Conservation (phyloP, 371 early-diverging fungal genomes). For the Choanephora cucurbitarum region DNA sequence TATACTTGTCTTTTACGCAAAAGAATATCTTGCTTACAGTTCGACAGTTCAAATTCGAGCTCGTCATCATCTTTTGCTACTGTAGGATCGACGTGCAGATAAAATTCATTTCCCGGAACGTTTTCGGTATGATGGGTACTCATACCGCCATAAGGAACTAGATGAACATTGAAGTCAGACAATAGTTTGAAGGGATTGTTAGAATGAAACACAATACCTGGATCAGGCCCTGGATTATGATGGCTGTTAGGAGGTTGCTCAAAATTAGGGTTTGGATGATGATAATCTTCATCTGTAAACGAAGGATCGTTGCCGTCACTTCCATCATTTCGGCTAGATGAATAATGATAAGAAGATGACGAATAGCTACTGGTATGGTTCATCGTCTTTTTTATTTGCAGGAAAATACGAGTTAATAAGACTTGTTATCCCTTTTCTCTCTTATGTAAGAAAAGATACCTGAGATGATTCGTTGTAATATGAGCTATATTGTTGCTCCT, state of each 20-base stretch:
- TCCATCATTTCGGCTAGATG: background rate
- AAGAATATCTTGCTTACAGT: constrained; percentile 62
- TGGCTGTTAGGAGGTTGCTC: constrained; percentile 31
- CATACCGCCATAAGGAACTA: constrained; percentile 32
- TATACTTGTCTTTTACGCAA: too few relatives aligned
- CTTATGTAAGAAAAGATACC: constrained; percentile 3
- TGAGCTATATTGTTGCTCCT: constrained; percentile 5
- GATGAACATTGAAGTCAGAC: background rate
- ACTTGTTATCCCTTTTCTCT: too few relatives aligned
- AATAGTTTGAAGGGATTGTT: background rate
- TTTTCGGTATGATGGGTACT: constrained; percentile 12
- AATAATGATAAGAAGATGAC: constrained; percentile 4
- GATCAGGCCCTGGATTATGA: constrained; percentile 33
- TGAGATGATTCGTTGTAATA: constrained; percentile 8
- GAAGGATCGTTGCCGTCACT: constrained; percentile 17
- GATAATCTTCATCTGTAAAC: constrained; percentile 19
- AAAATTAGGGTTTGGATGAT: constrained; percentile 24
- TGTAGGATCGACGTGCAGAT: constrained; percentile 41
- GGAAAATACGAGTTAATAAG: too few relatives aligned
- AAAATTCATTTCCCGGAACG: constrained; percentile 22
- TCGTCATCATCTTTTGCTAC: constrained; percentile 23
- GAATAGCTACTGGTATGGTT: constrained; percentile 9
- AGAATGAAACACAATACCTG: constrained; percentile 15
- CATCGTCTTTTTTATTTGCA: constrained; percentile 9
- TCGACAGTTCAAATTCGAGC: constrained; percentile 61